A percentile compares a stretch with the other conserved stretches of the same genome.
Evolutionary conservation across 1,139 yeast genomes (phyloP).

Genomic region (Magnusiomyces fungicola): DNA sequence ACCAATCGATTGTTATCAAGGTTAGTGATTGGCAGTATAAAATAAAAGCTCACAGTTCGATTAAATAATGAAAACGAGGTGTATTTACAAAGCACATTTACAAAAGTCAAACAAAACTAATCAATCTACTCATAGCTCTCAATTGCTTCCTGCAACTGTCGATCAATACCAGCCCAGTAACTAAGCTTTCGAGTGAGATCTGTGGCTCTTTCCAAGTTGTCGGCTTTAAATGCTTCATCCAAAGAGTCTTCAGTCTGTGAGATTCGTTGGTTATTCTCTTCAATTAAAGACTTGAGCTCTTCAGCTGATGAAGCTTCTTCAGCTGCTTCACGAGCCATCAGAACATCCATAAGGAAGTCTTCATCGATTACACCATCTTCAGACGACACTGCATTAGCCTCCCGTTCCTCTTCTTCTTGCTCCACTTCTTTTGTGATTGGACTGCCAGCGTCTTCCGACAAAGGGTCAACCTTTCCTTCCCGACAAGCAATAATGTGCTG

Average conservation of each 20-base stretch:
- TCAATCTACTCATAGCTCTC: conserved; percentile 6
- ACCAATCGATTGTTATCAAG: too few species aligned
- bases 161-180: conserved; percentile 76
- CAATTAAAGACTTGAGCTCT: conserved; percentile 48
- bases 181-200: conserved; percentile 63
- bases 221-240: conserved; percentile 33
- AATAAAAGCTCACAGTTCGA: too few species aligned
- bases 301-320: conserved; percentile 53
- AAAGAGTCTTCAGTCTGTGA: conserved; percentile 35
- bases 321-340: conserved; percentile 73
- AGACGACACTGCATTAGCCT: conserved; percentile 36
- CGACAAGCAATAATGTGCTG: conserved; percentile 45
- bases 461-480: conserved; percentile 38
- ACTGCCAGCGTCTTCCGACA: conserved; percentile 18
- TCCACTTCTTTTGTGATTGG: conserved; percentile 19
- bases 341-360: conserved; percentile 57
- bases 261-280: conserved; percentile 52
- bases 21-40: too few species aligned
- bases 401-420: conserved; percentile 18
- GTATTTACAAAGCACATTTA: not conserved
- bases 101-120: not conserved
- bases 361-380: conserved; percentile 41
- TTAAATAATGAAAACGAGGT: too few species aligned
- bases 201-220: conserved; percentile 51
- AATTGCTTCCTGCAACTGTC: conserved; percentile 55